Evolutionary conservation across 805 yeast species (phyloP), one percentile per base, ranked within the genome.

Genomic region (Starmerella sp.): DNA sequence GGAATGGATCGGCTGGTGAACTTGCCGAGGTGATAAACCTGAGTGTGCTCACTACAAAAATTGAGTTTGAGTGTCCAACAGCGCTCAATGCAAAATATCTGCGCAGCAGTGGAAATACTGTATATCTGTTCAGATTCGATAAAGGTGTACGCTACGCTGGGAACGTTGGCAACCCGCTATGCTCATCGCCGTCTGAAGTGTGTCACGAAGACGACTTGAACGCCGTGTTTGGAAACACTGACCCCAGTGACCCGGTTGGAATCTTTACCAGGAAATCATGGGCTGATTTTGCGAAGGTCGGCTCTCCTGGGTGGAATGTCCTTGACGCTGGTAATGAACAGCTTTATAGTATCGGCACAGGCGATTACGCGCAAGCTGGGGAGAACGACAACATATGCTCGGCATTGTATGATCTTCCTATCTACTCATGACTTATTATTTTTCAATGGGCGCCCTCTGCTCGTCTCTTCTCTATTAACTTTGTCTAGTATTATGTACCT

Each of bases 191-290:
- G 1, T 7, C 38, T 8, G 49, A 46, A 17, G 39, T 46, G 37
- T 46, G 49, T 17, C 49, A 46, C 39, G 49, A 46, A 17, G 49
- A 46, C 30, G 49, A 46, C 49, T 13, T 46, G n/a, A 46, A 46
- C 22, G 39, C 39, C 5, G 39, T 46, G 7, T 46, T 46, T n/a
- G 49, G 49, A 5, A 46, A 46, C 39, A 22, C 17, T 14, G 49
- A 46, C n/a, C 49, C 49, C 1, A 11, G 9, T 4, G 11, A 7
- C 30, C 5, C 28, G 30, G 11, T 46, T 17, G 49, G 49, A 5
- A 11, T 15, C 6, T n/a, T 17, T 14, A 46, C 49, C 30, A 8
- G 49, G 15, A 15, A 46, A 7, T 30, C 38, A 2, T 46, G 49
- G 49, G 49, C 32, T n/a, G 31, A 22, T 9, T 46, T 46, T 34